Evolutionary conservation across 1,284 basidiomycete genomes (phyloP).

Genomic region (Stereum hirsutum): DNA sequence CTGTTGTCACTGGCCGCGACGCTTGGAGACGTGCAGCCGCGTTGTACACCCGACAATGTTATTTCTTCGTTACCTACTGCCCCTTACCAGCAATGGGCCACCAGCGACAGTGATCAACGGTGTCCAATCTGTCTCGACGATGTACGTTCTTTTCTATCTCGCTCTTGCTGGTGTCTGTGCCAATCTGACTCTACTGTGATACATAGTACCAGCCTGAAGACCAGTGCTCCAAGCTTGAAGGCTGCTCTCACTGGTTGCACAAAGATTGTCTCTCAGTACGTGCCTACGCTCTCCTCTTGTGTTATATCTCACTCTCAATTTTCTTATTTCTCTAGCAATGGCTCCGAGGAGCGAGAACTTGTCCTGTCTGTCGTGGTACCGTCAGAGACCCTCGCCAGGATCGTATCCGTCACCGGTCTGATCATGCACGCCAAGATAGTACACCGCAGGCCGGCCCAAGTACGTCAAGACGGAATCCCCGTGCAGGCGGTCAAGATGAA

Average conservation of each 20-base stretch:
- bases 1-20: constrained; percentile 46
- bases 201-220: constrained; percentile 51
- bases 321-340: constrained; percentile 39
- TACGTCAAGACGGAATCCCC: too few relatives aligned
- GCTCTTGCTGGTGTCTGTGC: constrained; percentile 1
- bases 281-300: neutral
- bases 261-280: constrained; percentile 61
- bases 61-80: constrained; percentile 49
- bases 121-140: constrained; percentile 78
- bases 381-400: constrained; percentile 8
- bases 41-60: constrained; percentile 48
- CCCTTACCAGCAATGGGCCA: constrained; percentile 56
- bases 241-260: constrained; percentile 71
- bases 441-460: neutral
- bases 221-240: constrained; percentile 48
- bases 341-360: constrained; percentile 54
- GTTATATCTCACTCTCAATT: constrained; percentile 5
- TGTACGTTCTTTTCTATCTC: constrained; percentile 31
- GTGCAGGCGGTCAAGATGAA: neutral
- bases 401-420: too few relatives aligned
- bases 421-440: neutral
- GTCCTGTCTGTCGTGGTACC: constrained; percentile 53
- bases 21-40: constrained; percentile 57
- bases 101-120: constrained; percentile 49
- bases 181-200: constrained; percentile 8